Conservation (phyloP, 2,329 filamentous ascomycete genomes). For the Curvularia sp. region DNA sequence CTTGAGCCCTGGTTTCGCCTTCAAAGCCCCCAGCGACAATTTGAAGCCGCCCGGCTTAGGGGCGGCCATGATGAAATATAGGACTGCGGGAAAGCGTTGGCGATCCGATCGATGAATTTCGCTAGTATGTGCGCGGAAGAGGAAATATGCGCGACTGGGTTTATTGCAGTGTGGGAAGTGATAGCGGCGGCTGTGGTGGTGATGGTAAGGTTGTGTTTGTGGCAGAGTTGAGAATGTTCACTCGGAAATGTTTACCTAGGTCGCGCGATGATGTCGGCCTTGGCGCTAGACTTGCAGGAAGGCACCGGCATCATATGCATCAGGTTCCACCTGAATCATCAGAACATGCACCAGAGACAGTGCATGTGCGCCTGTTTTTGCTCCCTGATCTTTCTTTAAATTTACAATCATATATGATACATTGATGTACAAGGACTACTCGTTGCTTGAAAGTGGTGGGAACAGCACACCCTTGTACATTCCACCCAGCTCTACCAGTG, state of each 20-base stretch:
- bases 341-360: not conserved
- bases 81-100: conserved; percentile 2
- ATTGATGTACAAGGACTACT: conserved; percentile 17
- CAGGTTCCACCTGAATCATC: not conserved
- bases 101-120: conserved; percentile 2
- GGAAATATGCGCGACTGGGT: not conserved
- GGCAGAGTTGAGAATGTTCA: conserved; percentile 10
- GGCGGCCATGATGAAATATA: conserved; percentile 44
- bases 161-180: not conserved
- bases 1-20: conserved; percentile 41
- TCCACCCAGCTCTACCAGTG: conserved; percentile 52
- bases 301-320: conserved; percentile 1
- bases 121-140: not conserved
- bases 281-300: conserved; percentile 17
- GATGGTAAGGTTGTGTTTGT: conserved; percentile 1
- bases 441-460: conserved; percentile 50
- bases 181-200: conserved; percentile 1
- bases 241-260: conserved; percentile 23
- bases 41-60: conserved; percentile 46
- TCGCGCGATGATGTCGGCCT: conserved; percentile 35
- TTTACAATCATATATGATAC: conserved; percentile 10
- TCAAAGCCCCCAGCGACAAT: conserved; percentile 43
- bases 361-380: too few relatives aligned
- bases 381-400: not conserved
- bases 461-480: conserved; percentile 60